phyloP scores from a whole-genome alignment of 2,329 filamentous ascomycete species.

The Phyllosticta paracitricarpa region DNA sequence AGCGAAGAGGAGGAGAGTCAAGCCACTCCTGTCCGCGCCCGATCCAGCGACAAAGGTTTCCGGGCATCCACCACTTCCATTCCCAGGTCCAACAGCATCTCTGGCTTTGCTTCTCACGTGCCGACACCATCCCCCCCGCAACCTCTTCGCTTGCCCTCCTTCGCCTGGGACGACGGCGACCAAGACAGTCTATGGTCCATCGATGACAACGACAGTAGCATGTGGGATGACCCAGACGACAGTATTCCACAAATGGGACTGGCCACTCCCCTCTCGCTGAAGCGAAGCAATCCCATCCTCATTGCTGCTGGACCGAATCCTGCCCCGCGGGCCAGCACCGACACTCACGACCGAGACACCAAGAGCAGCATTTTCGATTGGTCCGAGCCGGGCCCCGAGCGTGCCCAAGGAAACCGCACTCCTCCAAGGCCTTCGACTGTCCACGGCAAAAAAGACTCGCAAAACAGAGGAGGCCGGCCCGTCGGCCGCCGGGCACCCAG shows the following conservation, averaged over 20 bases:
- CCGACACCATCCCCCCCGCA: conserved; percentile 35
- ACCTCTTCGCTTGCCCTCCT: conserved; percentile 29
- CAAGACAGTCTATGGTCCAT: conserved; percentile 33
- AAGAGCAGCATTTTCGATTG: conserved; percentile 68
- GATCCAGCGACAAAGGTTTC: conserved; percentile 27
- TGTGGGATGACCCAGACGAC: conserved; percentile 30
- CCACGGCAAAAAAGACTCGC: conserved; percentile 64
- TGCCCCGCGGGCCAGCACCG: conserved; percentile 11
- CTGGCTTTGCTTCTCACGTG: conserved; percentile 30
- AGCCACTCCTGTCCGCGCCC: conserved; percentile 37
- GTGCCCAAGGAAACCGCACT: conserved; percentile 47
- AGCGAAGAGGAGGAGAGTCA: conserved; percentile 42
- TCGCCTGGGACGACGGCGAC: conserved; percentile 31
- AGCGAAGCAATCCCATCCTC: conserved; percentile 23
- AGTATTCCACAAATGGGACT: conserved; percentile 22
- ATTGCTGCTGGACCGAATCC: conserved; percentile 24
- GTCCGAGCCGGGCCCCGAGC: conserved; percentile 58
- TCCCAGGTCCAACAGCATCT: conserved; percentile 17
- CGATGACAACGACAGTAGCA: conserved; percentile 24
- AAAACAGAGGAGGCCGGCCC: conserved; percentile 59
- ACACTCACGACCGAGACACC: conserved; percentile 31
- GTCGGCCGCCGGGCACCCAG: conserved; percentile 58
- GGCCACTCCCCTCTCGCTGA: conserved; percentile 22
- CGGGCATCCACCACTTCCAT: conserved; percentile 26
- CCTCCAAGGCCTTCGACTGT: conserved; percentile 62